Base-by-base conservation (phyloP, 2,329 filamentous ascomycete genomes). In the Fusarium hainanense region DNA sequence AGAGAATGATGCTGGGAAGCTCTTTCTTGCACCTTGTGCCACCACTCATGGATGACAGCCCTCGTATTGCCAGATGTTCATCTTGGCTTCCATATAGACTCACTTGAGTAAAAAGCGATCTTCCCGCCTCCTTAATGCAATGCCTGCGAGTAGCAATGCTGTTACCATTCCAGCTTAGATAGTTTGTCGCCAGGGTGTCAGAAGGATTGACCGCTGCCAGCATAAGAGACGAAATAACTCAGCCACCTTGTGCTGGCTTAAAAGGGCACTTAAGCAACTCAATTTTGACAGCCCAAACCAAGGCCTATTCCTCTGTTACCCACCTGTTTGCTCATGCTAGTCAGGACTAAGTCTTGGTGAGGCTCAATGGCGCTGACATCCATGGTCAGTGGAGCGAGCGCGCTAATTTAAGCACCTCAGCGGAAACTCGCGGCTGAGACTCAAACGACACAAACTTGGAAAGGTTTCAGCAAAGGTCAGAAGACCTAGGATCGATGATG, bases 361-460 rank as follows among this genome's bases (percentile, higher is more conserved):
- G 57, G 66, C 51, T 62, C 55, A 37, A 34, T 23, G n/a, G 27
- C 21, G 34, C 46, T 4, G 37, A 51, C 48, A 27, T 23, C 21
- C 21, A 23, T 25, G 13, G 18, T 41, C 21, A 34, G 61, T 70
- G 66, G 66, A 67, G 30, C 40, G 34, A 32, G 21, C 10, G 23
- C 30, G 42, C 57, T 63, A 67, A 50, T 32, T 47, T 27, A 34
- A 62, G 14, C 27, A 63, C 44, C 25, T n/a, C 21, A 21, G 43
- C 54, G 48, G 60, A 69, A 66, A 54, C 27, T 40, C 51, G 46
- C 40, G 57, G 67, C 42, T 54, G 42, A 68, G 32, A 42, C 32
- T 54, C 37, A 63, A 27, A 44, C 28, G 55, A 34, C 28, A 43
- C 25, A 46, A 25, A 44, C 20, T 25, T 42, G 37, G 47, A 41